Evolutionary conservation across 73 alveolate genomes (phyloP).

Genomic region (Breviolum minutum): DNA sequence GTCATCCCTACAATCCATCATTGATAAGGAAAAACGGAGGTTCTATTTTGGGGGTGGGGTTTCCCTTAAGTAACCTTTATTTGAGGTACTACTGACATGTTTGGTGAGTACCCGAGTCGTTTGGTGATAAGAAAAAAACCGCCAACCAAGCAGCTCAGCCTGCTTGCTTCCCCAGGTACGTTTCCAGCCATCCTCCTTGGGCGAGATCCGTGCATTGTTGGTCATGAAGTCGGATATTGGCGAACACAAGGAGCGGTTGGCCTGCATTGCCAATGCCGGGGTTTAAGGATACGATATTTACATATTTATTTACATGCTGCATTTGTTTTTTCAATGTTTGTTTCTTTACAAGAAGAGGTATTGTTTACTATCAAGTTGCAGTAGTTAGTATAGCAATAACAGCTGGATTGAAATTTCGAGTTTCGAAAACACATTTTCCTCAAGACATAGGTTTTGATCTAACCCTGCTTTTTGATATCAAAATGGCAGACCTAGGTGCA

Average conservation of each 20-base stretch:
- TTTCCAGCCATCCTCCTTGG: conserved; percentile 71
- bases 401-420: not conserved
- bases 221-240: conserved; percentile 61
- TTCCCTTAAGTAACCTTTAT: not conserved
- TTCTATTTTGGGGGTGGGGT: no score
- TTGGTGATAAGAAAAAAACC: not conserved
- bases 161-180: not conserved
- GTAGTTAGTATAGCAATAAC: no score
- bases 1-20: no score
- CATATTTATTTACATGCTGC: no score
- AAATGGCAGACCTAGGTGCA: not conserved
- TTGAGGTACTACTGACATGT: not conserved
- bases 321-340: no score
- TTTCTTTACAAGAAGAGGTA: no score
- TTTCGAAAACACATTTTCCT: no score
- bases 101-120: not conserved
- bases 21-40: no score
- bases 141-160: not conserved
- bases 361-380: no score
- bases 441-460: no score
- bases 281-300: not conserved
- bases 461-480: not conserved
- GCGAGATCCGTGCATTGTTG: conserved; percentile 73
- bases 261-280: not conserved
- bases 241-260: conserved; percentile 53